Percentiles rank a stretch among this genome's conserved stretches.
Conservation (phyloP, 495 filamentous ascomycete species). For the Penicillium manginii region DNA sequence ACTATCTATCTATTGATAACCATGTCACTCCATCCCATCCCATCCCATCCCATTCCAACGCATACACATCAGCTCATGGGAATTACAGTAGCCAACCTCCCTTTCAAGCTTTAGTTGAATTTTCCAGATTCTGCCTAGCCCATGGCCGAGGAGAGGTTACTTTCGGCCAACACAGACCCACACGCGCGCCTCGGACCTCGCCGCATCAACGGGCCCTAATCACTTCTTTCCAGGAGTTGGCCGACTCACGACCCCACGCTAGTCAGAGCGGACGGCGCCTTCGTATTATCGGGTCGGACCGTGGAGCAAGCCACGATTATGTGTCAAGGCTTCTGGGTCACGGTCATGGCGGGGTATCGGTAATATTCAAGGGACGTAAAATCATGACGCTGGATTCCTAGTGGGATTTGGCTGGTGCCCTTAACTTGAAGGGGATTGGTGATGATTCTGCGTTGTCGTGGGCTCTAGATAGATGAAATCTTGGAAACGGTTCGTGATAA, state of each 20-base stretch:
- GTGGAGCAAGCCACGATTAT: not conserved
- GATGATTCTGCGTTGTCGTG: too few relatives aligned
- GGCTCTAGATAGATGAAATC: too few relatives aligned
- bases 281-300: not conserved
- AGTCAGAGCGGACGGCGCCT: not conserved
- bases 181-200: constrained; percentile 1
- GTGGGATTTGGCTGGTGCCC: too few relatives aligned
- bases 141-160: constrained; percentile 4
- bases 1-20: not conserved
- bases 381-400: not conserved
- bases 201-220: not conserved
- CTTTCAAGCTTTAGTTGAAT: too few relatives aligned
- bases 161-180: constrained; percentile 15
- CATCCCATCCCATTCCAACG: not conserved
- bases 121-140: too few relatives aligned
- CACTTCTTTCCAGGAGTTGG: constrained; percentile 2
- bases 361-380: not conserved
- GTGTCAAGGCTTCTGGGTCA: not conserved
- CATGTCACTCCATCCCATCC: not conserved
- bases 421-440: too few relatives aligned
- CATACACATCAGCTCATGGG: too few relatives aligned
- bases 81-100: too few relatives aligned
- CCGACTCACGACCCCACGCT: constrained; percentile 5
- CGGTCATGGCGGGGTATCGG: not conserved
- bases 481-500: too few relatives aligned